Conservation (phyloP, 805 yeast species). For the Starmera quercuum region DNA sequence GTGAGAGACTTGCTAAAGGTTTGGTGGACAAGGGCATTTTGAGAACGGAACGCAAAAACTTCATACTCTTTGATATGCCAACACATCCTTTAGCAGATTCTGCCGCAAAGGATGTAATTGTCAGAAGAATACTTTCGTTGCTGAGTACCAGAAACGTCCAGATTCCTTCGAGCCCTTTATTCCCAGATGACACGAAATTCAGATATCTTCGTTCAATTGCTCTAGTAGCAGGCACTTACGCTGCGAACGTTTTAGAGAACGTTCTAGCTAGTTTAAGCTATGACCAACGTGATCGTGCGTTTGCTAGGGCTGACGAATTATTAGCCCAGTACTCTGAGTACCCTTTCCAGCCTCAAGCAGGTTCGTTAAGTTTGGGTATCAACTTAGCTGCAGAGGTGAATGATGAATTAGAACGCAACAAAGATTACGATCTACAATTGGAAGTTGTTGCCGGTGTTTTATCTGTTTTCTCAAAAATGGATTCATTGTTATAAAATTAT, state of each 20-base stretch:
- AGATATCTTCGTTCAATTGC: slow-evolving; percentile 71
- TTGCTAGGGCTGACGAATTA: slow-evolving; percentile 89
- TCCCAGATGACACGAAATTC: slow-evolving; percentile 62
- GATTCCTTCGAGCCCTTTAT: slow-evolving; percentile 49
- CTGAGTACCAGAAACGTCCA: slow-evolving; percentile 67
- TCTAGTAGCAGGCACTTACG: slow-evolving; percentile 82
- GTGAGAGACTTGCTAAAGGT: slow-evolving; percentile 95
- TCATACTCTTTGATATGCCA: slow-evolving; percentile 94
- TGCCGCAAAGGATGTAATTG: slow-evolving; percentile 73
- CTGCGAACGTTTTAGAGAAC: slow-evolving; percentile 94
- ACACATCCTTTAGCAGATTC: slow-evolving; percentile 94
- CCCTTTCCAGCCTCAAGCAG: slow-evolving; percentile 62
- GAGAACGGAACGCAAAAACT: slow-evolving; percentile 92
- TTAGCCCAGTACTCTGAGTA: slow-evolving; percentile 73
- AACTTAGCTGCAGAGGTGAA: slow-evolving; percentile 45
- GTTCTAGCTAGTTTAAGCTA: slow-evolving; percentile 69
- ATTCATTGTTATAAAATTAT: slow-evolving; percentile 73
- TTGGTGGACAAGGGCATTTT: slow-evolving; percentile 94
- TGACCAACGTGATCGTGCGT: slow-evolving; percentile 87
- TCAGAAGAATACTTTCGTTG: slow-evolving; percentile 60
- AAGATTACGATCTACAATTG: slow-evolving; percentile 51
- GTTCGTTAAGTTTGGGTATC: slow-evolving; percentile 63
- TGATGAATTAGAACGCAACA: slow-evolving; percentile 35
- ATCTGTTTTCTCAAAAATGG: slow-evolving; percentile 87
- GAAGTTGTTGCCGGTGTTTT: slow-evolving; percentile 93